phyloP scores from a whole-genome alignment of 345 rosid species.

The Erysimum cheiranthoides region DNA sequence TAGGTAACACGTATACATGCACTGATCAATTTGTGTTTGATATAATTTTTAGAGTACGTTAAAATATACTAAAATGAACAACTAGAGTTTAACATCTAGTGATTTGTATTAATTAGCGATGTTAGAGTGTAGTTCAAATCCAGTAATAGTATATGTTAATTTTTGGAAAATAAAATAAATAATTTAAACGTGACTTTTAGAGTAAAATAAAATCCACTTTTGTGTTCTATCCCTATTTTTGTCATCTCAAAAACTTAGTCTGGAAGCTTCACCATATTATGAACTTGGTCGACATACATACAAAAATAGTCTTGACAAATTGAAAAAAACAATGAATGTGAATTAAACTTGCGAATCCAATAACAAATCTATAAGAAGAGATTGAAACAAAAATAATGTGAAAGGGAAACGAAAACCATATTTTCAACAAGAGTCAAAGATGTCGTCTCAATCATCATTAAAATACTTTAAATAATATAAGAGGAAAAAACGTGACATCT shows the following conservation, averaged over 20 bases:
- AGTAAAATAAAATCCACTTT: background rate
- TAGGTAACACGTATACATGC: too few relatives aligned
- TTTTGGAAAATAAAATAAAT: background rate
- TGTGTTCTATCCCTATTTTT: background rate
- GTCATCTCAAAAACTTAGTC: background rate
- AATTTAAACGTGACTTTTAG: background rate
- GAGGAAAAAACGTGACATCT: slow-evolving; percentile 18
- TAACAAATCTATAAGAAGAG: background rate
- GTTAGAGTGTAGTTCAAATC: background rate
- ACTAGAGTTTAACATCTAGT: too few relatives aligned
- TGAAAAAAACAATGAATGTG: background rate
- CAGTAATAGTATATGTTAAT: background rate
- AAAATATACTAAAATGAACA: too few relatives aligned
- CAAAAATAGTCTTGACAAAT: slow-evolving; percentile 1
- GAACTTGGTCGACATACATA: slow-evolving; percentile 20
- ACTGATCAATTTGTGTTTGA: too few relatives aligned
- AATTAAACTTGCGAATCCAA: background rate
- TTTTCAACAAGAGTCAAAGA: too few relatives aligned
- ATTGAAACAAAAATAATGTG: slow-evolving; percentile 8
- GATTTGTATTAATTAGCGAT: too few relatives aligned
- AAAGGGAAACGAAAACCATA: background rate
- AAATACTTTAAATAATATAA: slow-evolving; percentile 3
- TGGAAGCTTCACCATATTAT: background rate
- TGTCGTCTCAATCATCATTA: slow-evolving; percentile 22
- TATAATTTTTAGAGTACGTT: too few relatives aligned